Evolutionary conservation across 805 yeast genomes (phyloP), one percentile per base, ranked within the genome.

Genomic region (Candida methanosorbosa): DNA sequence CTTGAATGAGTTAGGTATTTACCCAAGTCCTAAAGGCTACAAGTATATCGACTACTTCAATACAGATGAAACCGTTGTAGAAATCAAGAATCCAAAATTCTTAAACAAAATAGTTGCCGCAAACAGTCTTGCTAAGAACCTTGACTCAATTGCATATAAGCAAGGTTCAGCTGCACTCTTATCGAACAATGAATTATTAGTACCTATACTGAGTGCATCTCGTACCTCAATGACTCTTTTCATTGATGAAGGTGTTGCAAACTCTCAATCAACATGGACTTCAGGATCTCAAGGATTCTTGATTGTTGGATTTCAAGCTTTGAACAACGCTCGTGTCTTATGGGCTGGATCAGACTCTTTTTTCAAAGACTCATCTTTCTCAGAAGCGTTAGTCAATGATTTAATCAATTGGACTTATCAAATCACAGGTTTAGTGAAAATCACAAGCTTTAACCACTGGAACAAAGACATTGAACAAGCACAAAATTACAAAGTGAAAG

Each of bases 1-100:
- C 48, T 69, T 85, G 43, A 74, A 77, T 48, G 86, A 88, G 53
- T 59, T 88, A 43, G 98, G 96, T 22, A 78, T 92, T 34, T 73
- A 66, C 48, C 83, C 96, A 38, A 72, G 92, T 32, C 94, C 95
- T 38, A 81, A 75, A 51, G 79, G 75, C 33, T 77, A 73, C 54
- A 56, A 63, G 35, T 61, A 81, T 29, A 55, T 68, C 7, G 95
- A 87, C 56, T 79, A 81, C 55, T 85, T 85, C 60, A 52, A 56
- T 38, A 45, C 54, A 30, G 26, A 4, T 30, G 26, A 21, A 13
- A 20, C 20, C 16, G 38, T 58, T 20, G 39, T 39, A 7, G 25
- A 44, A 1, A 37, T 57, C 8, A 41, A 38, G 7, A 43, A 57
- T 22, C 49, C 57, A 12, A 38, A 47, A 14, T 52, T 54, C 24